Evolutionary conservation across 805 yeast species (phyloP).

Genomic region (Lipomyces sp.): DNA sequence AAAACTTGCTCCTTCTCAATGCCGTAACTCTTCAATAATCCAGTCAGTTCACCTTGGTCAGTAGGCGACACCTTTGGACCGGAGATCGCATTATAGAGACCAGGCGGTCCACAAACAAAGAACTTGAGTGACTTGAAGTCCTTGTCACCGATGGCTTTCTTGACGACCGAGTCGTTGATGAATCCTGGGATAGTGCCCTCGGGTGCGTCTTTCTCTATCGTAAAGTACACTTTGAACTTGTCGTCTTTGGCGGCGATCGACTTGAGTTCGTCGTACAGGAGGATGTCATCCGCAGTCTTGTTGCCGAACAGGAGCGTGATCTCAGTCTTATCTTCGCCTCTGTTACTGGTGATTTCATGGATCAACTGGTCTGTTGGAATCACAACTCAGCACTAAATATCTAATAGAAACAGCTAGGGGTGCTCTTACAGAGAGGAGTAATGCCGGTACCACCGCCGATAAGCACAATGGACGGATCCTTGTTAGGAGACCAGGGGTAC

Average conservation of each 20-base stretch:
- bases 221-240: constrained; percentile 77
- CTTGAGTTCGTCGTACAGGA: constrained; percentile 80
- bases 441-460: constrained; percentile 98
- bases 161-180: constrained; percentile 76
- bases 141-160: constrained; percentile 66
- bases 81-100: constrained; percentile 81
- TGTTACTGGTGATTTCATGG: constrained; percentile 71
- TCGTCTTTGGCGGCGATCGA: constrained; percentile 69
- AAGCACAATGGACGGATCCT: constrained; percentile 75
- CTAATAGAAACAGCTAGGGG: not conserved
- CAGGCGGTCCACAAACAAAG: constrained; percentile 96
- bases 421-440: constrained; percentile 66
- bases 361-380: constrained; percentile 66
- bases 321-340: constrained; percentile 84
- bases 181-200: constrained; percentile 67
- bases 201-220: constrained; percentile 63
- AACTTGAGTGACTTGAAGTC: constrained; percentile 67
- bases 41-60: constrained; percentile 94
- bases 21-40: constrained; percentile 86
- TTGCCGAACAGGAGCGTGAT: constrained; percentile 82
- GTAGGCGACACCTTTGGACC: constrained; percentile 83
- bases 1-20: constrained; percentile 84
- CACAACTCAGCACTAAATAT: not conserved
- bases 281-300: constrained; percentile 75
- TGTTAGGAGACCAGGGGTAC: constrained; percentile 89